Base-by-base conservation (phyloP, 495 filamentous ascomycete species). In the Terfezia boudieri region DNA sequence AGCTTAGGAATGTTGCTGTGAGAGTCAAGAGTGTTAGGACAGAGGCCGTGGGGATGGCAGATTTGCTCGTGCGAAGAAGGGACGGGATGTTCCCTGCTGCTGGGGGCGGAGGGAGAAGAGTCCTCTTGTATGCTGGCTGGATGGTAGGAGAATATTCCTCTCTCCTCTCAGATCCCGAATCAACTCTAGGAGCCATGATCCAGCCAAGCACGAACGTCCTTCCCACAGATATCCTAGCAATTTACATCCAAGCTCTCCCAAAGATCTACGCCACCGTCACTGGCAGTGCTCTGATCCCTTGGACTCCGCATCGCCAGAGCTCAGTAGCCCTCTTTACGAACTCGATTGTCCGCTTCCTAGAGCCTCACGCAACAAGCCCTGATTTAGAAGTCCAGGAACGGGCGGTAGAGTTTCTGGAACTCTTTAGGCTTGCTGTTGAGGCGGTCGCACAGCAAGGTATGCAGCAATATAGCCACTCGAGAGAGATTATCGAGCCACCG, bases 341-440 rank as follows among this genome's bases (percentile, higher is more conserved):
- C 22, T 76, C 85, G 26, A 74, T 93, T n/a, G 72, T 90, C 22
- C 73, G 84, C 58, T 82, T 86, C 49, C 70, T 94, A 2, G 88
- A 94, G 52, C 73, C 77, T 0, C 67, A 95, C 26, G 73, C 79
- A 0, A 74, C 76, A 5, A 86, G 94, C 63, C 86, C 92, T 0
- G 82, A 78, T 59, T 71, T 98, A 9, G 90, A 96, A 61, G 86
- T 96, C n/a, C 90, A 98, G 66, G 90, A 96, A 67, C 77, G 92
- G 51, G 80, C 86, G 8, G 88, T 94, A 14, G 89, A 94, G 61
- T 92, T 89, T 60, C 73, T 83, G 2, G 90, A 98, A 61, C 73
- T 96, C 5, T 76, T 95, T 59, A 83, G 84, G 49, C 71, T 98
- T 46, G 82, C 82, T 11, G 75, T 77, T 0, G 89, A 98, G 68